phyloP scores from a whole-genome alignment of 306 rosid genomes.

The Ochetophila trinervis region DNA sequence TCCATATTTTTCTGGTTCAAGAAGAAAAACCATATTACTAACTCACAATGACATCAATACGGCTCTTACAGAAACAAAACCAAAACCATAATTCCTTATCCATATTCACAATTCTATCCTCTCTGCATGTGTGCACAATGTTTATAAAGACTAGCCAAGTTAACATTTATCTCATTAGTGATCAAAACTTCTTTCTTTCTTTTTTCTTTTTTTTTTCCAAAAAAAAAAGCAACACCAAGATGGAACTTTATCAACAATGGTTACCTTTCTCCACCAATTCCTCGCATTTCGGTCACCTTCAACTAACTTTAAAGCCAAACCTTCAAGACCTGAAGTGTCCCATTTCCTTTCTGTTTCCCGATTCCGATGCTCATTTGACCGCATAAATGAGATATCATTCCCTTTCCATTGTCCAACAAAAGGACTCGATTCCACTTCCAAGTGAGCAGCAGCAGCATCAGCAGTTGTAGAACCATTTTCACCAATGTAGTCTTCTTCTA shows the following conservation, averaged over 20 bases:
- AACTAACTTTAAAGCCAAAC: constrained; percentile 69
- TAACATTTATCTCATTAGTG: neutral
- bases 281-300: constrained; percentile 78
- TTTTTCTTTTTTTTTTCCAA: too few relatives aligned
- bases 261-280: constrained; percentile 97
- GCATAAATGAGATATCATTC: constrained; percentile 62
- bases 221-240: neutral
- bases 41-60: too few relatives aligned
- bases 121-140: too few relatives aligned
- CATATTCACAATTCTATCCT: too few relatives aligned
- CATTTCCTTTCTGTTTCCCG: constrained; percentile 54
- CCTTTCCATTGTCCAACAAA: constrained; percentile 98
- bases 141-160: neutral
- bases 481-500: constrained; percentile 22
- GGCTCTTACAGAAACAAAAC: too few relatives aligned
- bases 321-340: constrained; percentile 76
- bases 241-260: neutral
- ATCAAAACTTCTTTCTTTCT: too few relatives aligned
- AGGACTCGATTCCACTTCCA: constrained; percentile 58
- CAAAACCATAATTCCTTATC: too few relatives aligned
- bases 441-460: constrained; percentile 21
- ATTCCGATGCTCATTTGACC: constrained; percentile 53
- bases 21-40: too few relatives aligned
- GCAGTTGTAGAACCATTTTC: constrained; percentile 28
- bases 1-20: too few relatives aligned